A percentile compares a stretch with the other conserved stretches of the same genome.
Evolutionary conservation across 2,329 filamentous ascomycete genomes (phyloP).

Genomic region (Fusarium illudens): DNA sequence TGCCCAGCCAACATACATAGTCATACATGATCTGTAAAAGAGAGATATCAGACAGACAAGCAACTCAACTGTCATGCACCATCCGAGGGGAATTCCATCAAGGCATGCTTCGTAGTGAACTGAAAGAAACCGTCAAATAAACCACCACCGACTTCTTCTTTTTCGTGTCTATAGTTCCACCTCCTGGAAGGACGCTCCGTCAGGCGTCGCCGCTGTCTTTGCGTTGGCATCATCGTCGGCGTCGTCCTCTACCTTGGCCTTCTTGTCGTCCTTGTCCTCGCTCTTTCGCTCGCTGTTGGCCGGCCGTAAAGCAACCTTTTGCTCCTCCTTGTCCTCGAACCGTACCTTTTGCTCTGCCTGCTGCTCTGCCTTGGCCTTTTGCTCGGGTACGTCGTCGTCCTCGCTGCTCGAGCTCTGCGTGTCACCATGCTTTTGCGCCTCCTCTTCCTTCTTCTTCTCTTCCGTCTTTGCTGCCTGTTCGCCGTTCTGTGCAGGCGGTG

Average conservation of each 20-base stretch:
- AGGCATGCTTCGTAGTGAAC: slow-evolving; percentile 7
- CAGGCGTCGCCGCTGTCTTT: slow-evolving; percentile 59
- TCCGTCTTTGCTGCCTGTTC: slow-evolving; percentile 37
- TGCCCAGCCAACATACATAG: slow-evolving; percentile 17
- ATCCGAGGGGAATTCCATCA: slow-evolving; percentile 1
- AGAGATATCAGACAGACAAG: slow-evolving; percentile 2
- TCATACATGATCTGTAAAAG: slow-evolving; percentile 23
- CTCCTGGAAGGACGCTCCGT: slow-evolving; percentile 70
- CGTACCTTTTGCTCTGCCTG: slow-evolving; percentile 65
- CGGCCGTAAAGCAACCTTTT: slow-evolving; percentile 62
- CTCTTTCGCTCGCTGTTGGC: slow-evolving; percentile 43
- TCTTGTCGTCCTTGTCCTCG: slow-evolving; percentile 42
- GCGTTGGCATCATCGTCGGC: slow-evolving; percentile 47
- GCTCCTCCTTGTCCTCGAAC: slow-evolving; percentile 63
- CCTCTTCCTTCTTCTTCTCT: slow-evolving; percentile 42
- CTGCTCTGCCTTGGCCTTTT: slow-evolving; percentile 46
- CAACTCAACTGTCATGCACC: slow-evolving; percentile 1
- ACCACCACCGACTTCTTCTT: neutral
- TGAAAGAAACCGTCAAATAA: slow-evolving; percentile 4
- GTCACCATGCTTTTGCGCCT: slow-evolving; percentile 30
- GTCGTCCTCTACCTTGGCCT: slow-evolving; percentile 47
- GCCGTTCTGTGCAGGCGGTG: slow-evolving; percentile 35
- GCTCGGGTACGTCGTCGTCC: slow-evolving; percentile 45
- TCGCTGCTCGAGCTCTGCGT: slow-evolving; percentile 32
- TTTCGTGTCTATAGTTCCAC: slow-evolving; percentile 60